Conservation (phyloP, 1,139 yeast species). For the Debaryomycetaceae sp. region DNA sequence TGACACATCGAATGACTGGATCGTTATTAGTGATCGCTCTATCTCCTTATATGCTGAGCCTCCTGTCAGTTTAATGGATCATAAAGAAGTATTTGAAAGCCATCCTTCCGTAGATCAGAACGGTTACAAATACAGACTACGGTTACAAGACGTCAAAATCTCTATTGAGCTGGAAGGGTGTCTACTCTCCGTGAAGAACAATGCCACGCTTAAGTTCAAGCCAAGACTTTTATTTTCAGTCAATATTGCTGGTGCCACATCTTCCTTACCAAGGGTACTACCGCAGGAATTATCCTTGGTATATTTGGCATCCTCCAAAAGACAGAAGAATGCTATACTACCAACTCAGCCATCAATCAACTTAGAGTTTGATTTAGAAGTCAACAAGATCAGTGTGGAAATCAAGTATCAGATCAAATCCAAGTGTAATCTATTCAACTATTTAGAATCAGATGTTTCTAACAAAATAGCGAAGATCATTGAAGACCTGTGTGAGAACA, state of each 20-base stretch:
- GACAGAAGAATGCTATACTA: conserved; percentile 9
- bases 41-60: conserved; percentile 3
- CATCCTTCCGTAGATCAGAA: not conserved
- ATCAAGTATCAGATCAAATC: conserved; percentile 10
- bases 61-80: conserved; percentile 4
- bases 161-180: conserved; percentile 6
- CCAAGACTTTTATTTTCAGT: conserved; percentile 11
- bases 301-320: conserved; percentile 10
- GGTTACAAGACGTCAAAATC: conserved; percentile 6
- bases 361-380: conserved; percentile 8
- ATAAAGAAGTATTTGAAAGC: not conserved
- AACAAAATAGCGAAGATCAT: conserved; percentile 1
- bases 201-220: conserved; percentile 10
- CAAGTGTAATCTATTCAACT: conserved; percentile 3
- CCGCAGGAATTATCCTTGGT: conserved; percentile 11
- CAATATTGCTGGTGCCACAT: conserved; percentile 6
- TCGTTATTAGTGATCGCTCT: conserved; percentile 4
- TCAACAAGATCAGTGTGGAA: conserved; percentile 5
- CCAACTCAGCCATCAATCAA: conserved; percentile 7
- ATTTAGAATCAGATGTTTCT: conserved; percentile 3
- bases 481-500: conserved; percentile 2
- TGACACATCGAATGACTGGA: conserved; percentile 3
- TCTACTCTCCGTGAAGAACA: conserved; percentile 11
- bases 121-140: not conserved
- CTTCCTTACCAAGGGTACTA: conserved; percentile 1